phyloP scores from a whole-genome alignment of 2,329 filamentous ascomycete species.

The Helminthosporium solani region DNA sequence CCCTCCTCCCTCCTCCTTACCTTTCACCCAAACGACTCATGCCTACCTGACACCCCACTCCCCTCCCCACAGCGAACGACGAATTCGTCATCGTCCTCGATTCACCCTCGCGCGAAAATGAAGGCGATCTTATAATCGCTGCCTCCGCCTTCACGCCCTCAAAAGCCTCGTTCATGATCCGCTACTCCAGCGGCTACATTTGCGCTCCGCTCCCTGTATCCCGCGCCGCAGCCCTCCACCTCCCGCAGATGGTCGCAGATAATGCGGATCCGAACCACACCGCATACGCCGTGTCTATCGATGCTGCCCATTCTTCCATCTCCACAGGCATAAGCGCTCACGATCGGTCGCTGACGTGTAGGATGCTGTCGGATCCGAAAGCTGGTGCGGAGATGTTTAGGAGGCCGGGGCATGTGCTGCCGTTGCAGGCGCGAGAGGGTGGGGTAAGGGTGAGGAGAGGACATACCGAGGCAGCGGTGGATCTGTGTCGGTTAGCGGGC shows the following conservation, averaged over 20 bases:
- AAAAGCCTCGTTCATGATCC: constrained; percentile 96
- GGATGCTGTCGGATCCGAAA: constrained; percentile 68
- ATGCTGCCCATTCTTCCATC: constrained; percentile 64
- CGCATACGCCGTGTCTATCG: constrained; percentile 89
- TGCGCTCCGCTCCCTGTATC: constrained; percentile 78
- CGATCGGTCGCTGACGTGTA: constrained; percentile 81
- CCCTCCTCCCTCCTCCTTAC: too few relatives aligned
- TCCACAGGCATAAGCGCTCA: constrained; percentile 89
- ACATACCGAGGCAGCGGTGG: constrained; percentile 91
- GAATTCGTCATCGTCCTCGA: constrained; percentile 97
- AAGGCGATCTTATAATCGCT: constrained; percentile 96
- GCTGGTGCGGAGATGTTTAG: constrained; percentile 63
- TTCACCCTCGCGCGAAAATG: constrained; percentile 89
- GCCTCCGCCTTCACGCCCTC: constrained; percentile 78
- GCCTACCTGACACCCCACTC: constrained; percentile 10
- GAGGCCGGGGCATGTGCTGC: constrained; percentile 86
- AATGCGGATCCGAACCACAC: constrained; percentile 80
- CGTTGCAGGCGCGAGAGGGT: constrained; percentile 74
- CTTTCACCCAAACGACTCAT: too few relatives aligned
- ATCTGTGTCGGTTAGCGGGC: constrained; percentile 83
- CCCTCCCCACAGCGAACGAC: constrained; percentile 51
- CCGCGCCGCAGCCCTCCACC: constrained; percentile 68
- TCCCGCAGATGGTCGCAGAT: constrained; percentile 87
- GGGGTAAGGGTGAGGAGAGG: constrained; percentile 78
- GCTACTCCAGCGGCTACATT: constrained; percentile 83